Conservation (phyloP, 192 early-diverging fungal genomes). For the Phlyctochytrium planicorne region DNA sequence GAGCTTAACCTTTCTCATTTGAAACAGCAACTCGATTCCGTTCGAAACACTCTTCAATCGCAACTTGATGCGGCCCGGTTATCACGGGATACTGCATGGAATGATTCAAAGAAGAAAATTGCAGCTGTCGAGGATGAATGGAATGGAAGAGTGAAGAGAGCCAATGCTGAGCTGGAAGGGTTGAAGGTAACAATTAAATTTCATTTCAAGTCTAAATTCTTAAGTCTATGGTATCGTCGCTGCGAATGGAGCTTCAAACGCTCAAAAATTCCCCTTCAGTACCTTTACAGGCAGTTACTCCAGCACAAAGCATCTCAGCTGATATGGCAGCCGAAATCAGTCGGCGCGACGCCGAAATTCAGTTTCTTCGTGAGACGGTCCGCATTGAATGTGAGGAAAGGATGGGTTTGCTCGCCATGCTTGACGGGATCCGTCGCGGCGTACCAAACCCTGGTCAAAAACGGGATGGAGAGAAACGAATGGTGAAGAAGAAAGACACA, state of each 20-base stretch:
- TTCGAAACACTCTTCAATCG: slow-evolving; percentile 11
- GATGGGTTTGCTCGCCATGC: slow-evolving; percentile 46
- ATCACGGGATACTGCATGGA: slow-evolving; percentile 16
- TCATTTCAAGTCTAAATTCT: no score
- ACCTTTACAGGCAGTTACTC: no score
- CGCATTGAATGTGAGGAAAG: slow-evolving; percentile 55
- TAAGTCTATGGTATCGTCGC: no score
- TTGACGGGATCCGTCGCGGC: slow-evolving; percentile 25
- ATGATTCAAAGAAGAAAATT: slow-evolving; percentile 11
- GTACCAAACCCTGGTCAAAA: background rate
- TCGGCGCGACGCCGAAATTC: slow-evolving; percentile 46
- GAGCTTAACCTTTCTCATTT: no score
- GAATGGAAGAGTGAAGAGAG: slow-evolving; percentile 15
- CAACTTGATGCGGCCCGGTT: slow-evolving; percentile 23
- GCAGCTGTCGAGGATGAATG: slow-evolving; percentile 19
- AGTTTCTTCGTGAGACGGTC: slow-evolving; percentile 51
- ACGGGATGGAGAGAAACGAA: background rate
- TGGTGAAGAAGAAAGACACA: background rate
- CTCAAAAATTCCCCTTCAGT: no score
- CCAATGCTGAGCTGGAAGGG: slow-evolving; percentile 25
- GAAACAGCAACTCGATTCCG: slow-evolving; percentile 15
- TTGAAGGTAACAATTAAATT: slow-evolving; percentile 9
- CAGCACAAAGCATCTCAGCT: background rate
- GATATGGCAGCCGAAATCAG: slow-evolving; percentile 21
- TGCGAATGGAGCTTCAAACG: no score